Evolutionary conservation across 345 rosid genomes (phyloP).

Genomic region (Rhodomyrtus tomentosa): DNA sequence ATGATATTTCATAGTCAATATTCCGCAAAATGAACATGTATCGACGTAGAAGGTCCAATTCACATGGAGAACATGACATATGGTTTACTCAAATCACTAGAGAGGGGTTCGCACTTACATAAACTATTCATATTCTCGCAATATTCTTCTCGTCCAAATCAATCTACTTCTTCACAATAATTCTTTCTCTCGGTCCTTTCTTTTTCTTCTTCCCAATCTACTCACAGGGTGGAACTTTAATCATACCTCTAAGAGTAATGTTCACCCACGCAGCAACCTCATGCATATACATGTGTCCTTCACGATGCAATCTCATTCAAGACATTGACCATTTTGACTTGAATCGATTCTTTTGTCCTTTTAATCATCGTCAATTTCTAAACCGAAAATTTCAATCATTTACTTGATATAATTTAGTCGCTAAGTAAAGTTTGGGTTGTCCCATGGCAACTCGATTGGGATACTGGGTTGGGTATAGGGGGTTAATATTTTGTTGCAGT

Average conservation of each 20-base stretch:
- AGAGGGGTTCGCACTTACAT: not conserved
- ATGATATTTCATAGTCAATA: not conserved
- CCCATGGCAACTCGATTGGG: not conserved
- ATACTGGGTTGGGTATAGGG: not conserved
- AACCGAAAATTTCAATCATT: not conserved
- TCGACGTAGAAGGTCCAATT: not conserved
- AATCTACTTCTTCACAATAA: not conserved
- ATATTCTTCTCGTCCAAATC: no score
- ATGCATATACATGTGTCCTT: not conserved
- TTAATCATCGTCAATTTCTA: not conserved
- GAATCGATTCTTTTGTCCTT: not conserved
- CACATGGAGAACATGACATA: not conserved
- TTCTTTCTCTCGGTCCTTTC: not conserved
- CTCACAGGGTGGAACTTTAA: not conserved
- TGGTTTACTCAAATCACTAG: not conserved
- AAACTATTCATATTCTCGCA: not conserved
- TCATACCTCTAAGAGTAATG: not conserved
- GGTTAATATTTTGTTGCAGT: not conserved
- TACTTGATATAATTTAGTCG: not conserved
- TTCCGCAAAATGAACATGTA: not conserved
- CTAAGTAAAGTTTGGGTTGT: not conserved
- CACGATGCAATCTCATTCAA: not conserved
- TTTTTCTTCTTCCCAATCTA: not conserved
- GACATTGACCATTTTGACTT: not conserved
- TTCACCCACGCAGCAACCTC: not conserved